Base-by-base conservation (phyloP, 176 grass and related monocot species). In the Oryza australiensis region DNA sequence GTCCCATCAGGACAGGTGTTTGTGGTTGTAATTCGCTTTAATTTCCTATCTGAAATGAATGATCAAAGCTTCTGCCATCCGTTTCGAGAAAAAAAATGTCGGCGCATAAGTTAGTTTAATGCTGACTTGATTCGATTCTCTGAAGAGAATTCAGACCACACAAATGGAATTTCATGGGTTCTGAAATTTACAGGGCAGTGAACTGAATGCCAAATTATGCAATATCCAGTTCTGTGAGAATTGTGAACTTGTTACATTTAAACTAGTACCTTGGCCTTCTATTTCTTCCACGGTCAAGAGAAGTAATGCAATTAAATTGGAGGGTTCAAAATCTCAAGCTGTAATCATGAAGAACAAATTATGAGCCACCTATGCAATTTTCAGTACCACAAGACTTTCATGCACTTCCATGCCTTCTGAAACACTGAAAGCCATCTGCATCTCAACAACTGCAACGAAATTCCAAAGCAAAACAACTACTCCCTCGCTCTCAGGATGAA, bases 321-420 rank as follows among this genome's bases (percentile, higher is more conserved):
- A 43, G 53, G 51, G 55, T 43, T 62, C 26, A 55, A 73, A 64
- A 64, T 78, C 70, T 85, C 28, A 26, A 2, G 9, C 14, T 34
- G 46, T 28, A 48, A 78, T 22, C 37, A 22, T 71, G 27, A 32
- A 48, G 53, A 18, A 55, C 66, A 68, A 68, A 85, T 59, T 46
- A 40, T 49, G 66, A 78, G 23, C 67, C 63, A 51, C 75, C 23
- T 72, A 14, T 18, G 75, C 14, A 8, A 51, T 73, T 71, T 26
- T 41, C 30, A 35, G 28, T 72, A 48, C 53, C 38, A 12, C 12
- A 4, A 77, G 40, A 46, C 35, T 53, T 34, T 9, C 0, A 42
- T 74, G 60, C n/a, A 32, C 1, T 75, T 55, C 42, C 42, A 29
- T 68, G 33, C 32, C 2, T n/a, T 28, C n/a, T 30, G 43, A 73